Conservation (phyloP, 2,329 filamentous ascomycete species). For the Penicillium sclerotigenum region DNA sequence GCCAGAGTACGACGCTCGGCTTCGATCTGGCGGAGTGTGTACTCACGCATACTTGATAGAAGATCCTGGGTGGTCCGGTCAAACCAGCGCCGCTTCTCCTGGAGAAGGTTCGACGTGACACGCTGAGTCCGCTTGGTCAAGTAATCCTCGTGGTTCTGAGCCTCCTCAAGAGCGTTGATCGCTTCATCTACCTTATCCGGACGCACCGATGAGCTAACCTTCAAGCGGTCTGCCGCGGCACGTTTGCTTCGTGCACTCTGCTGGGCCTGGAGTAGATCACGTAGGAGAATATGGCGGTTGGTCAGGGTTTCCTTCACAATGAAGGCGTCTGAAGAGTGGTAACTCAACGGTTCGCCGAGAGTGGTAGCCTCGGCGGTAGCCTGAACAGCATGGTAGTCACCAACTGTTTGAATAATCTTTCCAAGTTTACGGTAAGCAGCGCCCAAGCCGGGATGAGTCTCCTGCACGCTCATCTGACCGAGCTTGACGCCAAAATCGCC, state of each 20-base stretch:
- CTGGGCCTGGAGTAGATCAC: slow-evolving; percentile 88
- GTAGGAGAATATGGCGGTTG: slow-evolving; percentile 92
- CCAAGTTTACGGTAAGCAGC: slow-evolving; percentile 94
- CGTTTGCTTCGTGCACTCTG: slow-evolving; percentile 78
- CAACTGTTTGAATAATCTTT: slow-evolving; percentile 86
- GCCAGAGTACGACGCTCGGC: slow-evolving; percentile 88
- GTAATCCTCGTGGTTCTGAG: slow-evolving; percentile 74
- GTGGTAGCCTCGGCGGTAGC: slow-evolving; percentile 95
- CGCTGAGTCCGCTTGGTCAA: slow-evolving; percentile 81
- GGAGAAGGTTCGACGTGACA: slow-evolving; percentile 82
- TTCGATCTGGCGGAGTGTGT: slow-evolving; percentile 91
- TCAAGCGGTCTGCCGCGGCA: slow-evolving; percentile 81
- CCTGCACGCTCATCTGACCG: slow-evolving; percentile 79
- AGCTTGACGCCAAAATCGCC: slow-evolving; percentile 92
- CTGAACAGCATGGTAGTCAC: slow-evolving; percentile 93
- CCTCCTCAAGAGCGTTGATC: slow-evolving; percentile 86
- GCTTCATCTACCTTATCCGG: slow-evolving; percentile 97
- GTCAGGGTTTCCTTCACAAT: slow-evolving; percentile 98
- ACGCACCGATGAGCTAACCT: slow-evolving; percentile 79
- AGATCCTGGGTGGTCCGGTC: slow-evolving; percentile 80
- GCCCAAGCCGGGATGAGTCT: slow-evolving; percentile 80
- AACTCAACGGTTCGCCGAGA: slow-evolving; percentile 86
- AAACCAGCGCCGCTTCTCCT: slow-evolving; percentile 90
- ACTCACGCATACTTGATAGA: slow-evolving; percentile 79
- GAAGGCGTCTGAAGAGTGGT: slow-evolving; percentile 92